These are phyloP conservation scores for Westerdykella sp. DNA, from an alignment of 2,329 filamentous ascomycete species.

Conservation along the genomic window DNA sequence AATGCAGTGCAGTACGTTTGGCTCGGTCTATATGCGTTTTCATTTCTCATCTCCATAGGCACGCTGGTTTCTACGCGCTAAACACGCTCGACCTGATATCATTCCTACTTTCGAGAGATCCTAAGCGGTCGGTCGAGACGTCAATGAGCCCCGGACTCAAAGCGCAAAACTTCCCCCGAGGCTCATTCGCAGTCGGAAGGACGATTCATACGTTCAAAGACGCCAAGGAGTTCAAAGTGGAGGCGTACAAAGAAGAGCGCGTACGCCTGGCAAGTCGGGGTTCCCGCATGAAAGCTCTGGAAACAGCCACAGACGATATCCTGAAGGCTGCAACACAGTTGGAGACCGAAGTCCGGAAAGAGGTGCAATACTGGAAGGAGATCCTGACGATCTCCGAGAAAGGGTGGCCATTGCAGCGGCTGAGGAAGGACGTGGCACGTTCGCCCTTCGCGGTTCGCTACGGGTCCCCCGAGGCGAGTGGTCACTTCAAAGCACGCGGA, in stretches of 20 bases:
- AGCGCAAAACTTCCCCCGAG: constrained; percentile 33
- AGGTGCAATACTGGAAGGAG: constrained; percentile 85
- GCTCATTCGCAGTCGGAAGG: constrained; percentile 24
- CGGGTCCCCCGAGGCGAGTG: constrained; percentile 70
- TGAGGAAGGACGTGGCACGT: constrained; percentile 41
- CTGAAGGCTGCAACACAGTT: constrained; percentile 65
- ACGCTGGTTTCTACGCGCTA: constrained; percentile 24
- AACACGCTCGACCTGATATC: constrained; percentile 31
- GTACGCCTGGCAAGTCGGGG: constrained; percentile 50
- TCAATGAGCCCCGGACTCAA: constrained; percentile 27
- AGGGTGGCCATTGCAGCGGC: constrained; percentile 66
- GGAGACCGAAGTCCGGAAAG: constrained; percentile 68
- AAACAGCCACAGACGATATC: constrained; percentile 66
- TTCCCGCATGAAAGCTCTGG: constrained; percentile 72
- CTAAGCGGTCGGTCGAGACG: constrained; percentile 18
- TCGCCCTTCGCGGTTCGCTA: constrained; percentile 81
- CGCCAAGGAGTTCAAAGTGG: constrained; percentile 20
- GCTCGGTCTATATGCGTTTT: too few relatives aligned
- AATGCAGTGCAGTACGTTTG: constrained; percentile 35
- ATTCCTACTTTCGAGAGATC: constrained; percentile 26
- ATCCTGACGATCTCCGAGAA: constrained; percentile 72
- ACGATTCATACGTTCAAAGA: constrained; percentile 15
- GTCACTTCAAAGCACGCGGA: constrained; percentile 61
- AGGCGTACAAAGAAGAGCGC: constrained; percentile 33
- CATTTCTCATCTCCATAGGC: constrained; percentile 10